Evolutionary conservation across 1,139 yeast genomes (phyloP).

Genomic region (Yamadazyma mexicana): DNA sequence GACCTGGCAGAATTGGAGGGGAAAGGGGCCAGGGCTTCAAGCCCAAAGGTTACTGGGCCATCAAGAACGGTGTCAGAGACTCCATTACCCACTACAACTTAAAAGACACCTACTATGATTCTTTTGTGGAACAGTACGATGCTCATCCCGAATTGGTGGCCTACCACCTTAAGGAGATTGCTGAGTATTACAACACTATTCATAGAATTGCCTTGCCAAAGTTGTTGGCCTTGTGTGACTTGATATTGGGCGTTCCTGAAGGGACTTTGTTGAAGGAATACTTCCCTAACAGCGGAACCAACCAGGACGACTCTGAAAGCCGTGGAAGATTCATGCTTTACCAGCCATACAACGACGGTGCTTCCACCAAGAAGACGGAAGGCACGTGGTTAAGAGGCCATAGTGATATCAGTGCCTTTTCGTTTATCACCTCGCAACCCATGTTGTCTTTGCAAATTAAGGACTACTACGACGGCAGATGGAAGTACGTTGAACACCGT

Average conservation of each 20-base stretch:
- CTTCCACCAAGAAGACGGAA: constrained; percentile 20
- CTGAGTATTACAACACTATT: constrained; percentile 32
- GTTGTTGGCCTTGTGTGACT: constrained; percentile 37
- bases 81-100: constrained; percentile 43
- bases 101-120: constrained; percentile 32
- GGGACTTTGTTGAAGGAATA: constrained; percentile 35
- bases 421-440: constrained; percentile 51
- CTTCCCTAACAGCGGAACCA: constrained; percentile 32
- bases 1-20: constrained; percentile 30
- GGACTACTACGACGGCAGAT: constrained; percentile 45
- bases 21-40: constrained; percentile 49
- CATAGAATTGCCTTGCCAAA: constrained; percentile 36
- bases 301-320: constrained; percentile 28
- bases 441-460: constrained; percentile 50
- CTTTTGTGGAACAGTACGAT: constrained; percentile 19
- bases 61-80: constrained; percentile 42
- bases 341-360: constrained; percentile 29
- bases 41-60: constrained; percentile 46
- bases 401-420: constrained; percentile 48
- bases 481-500: constrained; percentile 49
- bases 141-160: constrained; percentile 38
- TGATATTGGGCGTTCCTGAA: constrained; percentile 42
- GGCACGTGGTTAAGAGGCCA: constrained; percentile 52
- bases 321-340: constrained; percentile 45
- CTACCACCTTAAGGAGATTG: constrained; percentile 34